Conservation (phyloP, 1,284 basidiomycete species). For the Laetiporus sulphureus region DNA sequence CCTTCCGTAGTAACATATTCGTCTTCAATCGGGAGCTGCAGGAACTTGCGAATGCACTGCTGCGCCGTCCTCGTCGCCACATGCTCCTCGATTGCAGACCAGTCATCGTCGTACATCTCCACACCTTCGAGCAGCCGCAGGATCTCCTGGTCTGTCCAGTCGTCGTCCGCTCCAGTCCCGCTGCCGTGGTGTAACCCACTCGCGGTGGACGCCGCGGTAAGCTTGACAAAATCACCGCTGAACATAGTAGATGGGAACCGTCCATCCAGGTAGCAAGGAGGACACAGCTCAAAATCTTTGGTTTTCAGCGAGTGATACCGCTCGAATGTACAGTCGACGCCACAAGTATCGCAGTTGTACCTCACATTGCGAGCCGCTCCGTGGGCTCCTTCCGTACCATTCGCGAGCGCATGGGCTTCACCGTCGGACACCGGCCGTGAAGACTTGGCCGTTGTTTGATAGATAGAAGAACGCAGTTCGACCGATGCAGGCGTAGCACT, state of each 20-base stretch:
- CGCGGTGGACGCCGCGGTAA: slow-evolving; percentile 46
- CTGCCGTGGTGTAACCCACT: slow-evolving; percentile 35
- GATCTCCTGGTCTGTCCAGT: slow-evolving; percentile 92
- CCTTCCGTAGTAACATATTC: slow-evolving; percentile 74
- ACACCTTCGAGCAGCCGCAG: slow-evolving; percentile 88
- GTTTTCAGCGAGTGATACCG: slow-evolving; percentile 94
- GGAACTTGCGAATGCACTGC: slow-evolving; percentile 93
- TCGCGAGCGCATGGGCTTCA: slow-evolving; percentile 60
- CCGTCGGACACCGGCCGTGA: slow-evolving; percentile 58
- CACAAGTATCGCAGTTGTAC: slow-evolving; percentile 91
- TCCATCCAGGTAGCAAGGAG: slow-evolving; percentile 91
- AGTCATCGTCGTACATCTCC: slow-evolving; percentile 98
- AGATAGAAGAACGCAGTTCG: slow-evolving; percentile 81
- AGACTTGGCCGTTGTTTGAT: slow-evolving; percentile 82
- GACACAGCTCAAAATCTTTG: slow-evolving; percentile 86
- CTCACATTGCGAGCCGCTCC: slow-evolving; percentile 35
- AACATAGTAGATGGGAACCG: slow-evolving; percentile 96
- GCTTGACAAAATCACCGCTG: slow-evolving; percentile 95
- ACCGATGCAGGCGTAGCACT: slow-evolving; percentile 63
- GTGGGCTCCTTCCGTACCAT: slow-evolving; percentile 46
- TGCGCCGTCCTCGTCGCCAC: slow-evolving; percentile 89
- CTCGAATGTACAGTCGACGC: slow-evolving; percentile 82
- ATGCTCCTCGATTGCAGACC: slow-evolving; percentile 88
- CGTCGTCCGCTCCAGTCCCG: slow-evolving; percentile 45
- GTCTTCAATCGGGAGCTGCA: slow-evolving; percentile 96